phyloP scores from a whole-genome alignment of 176 grass and related monocot genomes.

The Lolium multiflorum region DNA sequence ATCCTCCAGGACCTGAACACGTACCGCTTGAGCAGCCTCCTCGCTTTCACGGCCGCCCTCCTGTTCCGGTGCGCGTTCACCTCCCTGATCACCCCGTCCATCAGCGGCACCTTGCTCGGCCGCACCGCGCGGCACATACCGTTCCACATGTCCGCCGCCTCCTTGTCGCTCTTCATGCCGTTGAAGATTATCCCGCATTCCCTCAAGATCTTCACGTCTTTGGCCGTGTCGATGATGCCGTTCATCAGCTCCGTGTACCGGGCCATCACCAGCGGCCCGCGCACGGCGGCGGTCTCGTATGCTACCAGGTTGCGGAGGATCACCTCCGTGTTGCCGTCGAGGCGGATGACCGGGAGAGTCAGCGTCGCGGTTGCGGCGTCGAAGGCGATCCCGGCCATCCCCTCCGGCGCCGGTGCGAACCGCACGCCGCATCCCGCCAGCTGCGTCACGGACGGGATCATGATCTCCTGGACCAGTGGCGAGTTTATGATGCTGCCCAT shows the following conservation, averaged over 20 bases:
- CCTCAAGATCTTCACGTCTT: slow-evolving; percentile 61
- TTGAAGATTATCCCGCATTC: slow-evolving; percentile 55
- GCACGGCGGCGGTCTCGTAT: slow-evolving; percentile 61
- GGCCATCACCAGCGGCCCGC: slow-evolving; percentile 63
- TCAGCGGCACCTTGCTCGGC: slow-evolving; percentile 56
- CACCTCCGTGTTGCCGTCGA: slow-evolving; percentile 73
- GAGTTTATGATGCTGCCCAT: slow-evolving; percentile 34
- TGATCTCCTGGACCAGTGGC: slow-evolving; percentile 72
- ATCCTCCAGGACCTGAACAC: slow-evolving; percentile 76
- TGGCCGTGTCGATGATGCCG: slow-evolving; percentile 72
- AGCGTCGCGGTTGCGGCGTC: slow-evolving; percentile 49
- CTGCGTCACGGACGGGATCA: slow-evolving; percentile 73
- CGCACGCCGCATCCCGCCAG: slow-evolving; percentile 57
- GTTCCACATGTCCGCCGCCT: slow-evolving; percentile 69
- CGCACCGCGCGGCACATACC: slow-evolving; percentile 64
- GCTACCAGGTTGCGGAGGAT: slow-evolving; percentile 72
- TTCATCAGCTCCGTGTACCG: slow-evolving; percentile 86
- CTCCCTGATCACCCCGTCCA: slow-evolving; percentile 58
- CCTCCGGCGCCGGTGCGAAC: slow-evolving; percentile 45
- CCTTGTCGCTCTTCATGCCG: slow-evolving; percentile 65
- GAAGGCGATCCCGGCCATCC: slow-evolving; percentile 53
- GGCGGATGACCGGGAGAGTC: slow-evolving; percentile 56
- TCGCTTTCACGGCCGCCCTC: slow-evolving; percentile 38
- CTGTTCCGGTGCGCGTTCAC: slow-evolving; percentile 58
- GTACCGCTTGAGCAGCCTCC: slow-evolving; percentile 62